A percentile compares a stretch with the other conserved stretches of the same genome.
phyloP scores from a whole-genome alignment of 108 stramenopile genomes.

The Cyclostephanos invisitatus region DNA sequence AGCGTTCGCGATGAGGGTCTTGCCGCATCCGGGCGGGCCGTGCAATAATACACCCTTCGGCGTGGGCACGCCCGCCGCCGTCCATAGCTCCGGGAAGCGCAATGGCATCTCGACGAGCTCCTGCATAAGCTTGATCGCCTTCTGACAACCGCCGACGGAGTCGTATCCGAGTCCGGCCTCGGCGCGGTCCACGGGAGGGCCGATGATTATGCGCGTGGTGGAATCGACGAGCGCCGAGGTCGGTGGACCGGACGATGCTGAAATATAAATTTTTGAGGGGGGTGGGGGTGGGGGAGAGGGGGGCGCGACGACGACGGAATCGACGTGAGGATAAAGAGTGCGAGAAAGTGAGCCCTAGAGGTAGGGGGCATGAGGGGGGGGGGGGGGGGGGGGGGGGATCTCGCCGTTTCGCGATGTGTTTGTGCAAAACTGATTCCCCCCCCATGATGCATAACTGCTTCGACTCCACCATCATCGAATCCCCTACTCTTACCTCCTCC shows the following conservation, averaged over 20 bases:
- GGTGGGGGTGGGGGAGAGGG: not conserved
- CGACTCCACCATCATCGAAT: too few species aligned
- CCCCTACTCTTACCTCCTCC: conserved; percentile 16
- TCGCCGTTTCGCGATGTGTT: too few species aligned
- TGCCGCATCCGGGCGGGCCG: conserved; percentile 97
- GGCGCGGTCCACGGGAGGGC: conserved; percentile 62
- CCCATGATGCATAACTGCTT: too few species aligned
- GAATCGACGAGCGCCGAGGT: conserved; percentile 55
- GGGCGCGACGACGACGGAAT: too few species aligned
- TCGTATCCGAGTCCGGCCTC: conserved; percentile 92
- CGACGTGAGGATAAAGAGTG: too few species aligned
- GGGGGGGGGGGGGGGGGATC: not conserved
- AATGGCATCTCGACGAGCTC: conserved; percentile 98
- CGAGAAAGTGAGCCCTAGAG: too few species aligned
- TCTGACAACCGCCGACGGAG: conserved; percentile 93
- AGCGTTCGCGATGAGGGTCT: conserved; percentile 95
- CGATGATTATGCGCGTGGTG: conserved; percentile 60
- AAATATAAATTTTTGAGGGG: not conserved
- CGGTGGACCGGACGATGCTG: not conserved
- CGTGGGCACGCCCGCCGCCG: conserved; percentile 90
- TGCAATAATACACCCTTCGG: conserved; percentile 96
- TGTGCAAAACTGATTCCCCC: too few species aligned
- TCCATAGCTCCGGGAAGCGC: conserved; percentile 95
- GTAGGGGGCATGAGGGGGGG: not conserved
- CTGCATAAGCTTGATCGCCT: conserved; percentile 88